phyloP scores from a whole-genome alignment of 352 stramenopile genomes.

The Pythium folliculosum region DNA sequence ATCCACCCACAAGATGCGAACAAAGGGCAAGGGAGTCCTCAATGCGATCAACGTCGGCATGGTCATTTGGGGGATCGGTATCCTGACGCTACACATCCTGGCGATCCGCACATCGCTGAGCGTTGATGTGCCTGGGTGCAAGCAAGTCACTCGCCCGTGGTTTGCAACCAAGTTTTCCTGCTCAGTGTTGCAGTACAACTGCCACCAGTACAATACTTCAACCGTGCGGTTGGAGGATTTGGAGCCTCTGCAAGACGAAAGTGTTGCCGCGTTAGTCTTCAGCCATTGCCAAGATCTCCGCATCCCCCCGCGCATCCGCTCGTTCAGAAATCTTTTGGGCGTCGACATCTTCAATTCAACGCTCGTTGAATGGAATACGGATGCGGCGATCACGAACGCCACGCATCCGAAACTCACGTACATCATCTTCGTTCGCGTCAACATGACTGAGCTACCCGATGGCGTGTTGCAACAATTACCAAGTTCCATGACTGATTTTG shows the following conservation, averaged over 20 bases:
- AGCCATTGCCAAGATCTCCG: conserved; percentile 31
- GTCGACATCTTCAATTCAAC: conserved; percentile 43
- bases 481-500: conserved; percentile 29
- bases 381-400: conserved; percentile 26
- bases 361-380: conserved; percentile 24
- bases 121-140: not conserved
- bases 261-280: conserved; percentile 22
- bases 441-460: conserved; percentile 35
- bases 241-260: conserved; percentile 22
- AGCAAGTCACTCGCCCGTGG: conserved; percentile 21
- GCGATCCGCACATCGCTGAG: not conserved
- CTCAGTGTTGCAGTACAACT: conserved; percentile 31
- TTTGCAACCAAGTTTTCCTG: conserved; percentile 29
- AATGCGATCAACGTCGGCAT: conserved; percentile 8
- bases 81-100: conserved; percentile 4
- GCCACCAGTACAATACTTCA: conserved; percentile 18
- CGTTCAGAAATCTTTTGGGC: conserved; percentile 36
- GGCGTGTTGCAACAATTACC: conserved; percentile 27
- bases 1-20: conserved; percentile 1
- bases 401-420: conserved; percentile 30
- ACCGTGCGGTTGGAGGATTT: conserved; percentile 1
- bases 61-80: conserved; percentile 3
- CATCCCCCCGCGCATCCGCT: conserved; percentile 21
- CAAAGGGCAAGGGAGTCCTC: not conserved
- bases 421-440: conserved; percentile 28